These are phyloP conservation scores for Cordyceps cateniannulata DNA, from an alignment of 2,329 filamentous ascomycete genomes.

Conservation along the genomic window DNA sequence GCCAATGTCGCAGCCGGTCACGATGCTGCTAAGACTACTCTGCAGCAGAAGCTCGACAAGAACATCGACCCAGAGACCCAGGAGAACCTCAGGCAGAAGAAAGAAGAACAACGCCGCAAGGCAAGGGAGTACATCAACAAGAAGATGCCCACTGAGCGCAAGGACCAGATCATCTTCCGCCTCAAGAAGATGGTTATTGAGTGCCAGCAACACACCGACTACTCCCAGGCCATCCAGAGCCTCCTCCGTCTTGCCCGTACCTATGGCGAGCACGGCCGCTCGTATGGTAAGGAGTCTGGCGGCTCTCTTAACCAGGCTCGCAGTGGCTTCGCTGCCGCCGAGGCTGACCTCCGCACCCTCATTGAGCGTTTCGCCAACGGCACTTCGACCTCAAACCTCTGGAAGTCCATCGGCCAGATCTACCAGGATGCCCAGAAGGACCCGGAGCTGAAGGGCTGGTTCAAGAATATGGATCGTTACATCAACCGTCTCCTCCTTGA, in stretches of 20 bases:
- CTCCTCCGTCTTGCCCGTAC: constrained; percentile 77
- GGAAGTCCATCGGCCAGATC: constrained; percentile 76
- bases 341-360: constrained; percentile 71
- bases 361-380: constrained; percentile 95
- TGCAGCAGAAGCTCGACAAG: constrained; percentile 51
- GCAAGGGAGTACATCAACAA: constrained; percentile 70
- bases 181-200: constrained; percentile 97
- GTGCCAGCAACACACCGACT: constrained; percentile 91
- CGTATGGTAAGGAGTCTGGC: constrained; percentile 55
- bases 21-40: constrained; percentile 31
- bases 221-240: constrained; percentile 84
- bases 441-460: constrained; percentile 82
- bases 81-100: constrained; percentile 37
- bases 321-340: constrained; percentile 60
- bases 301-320: constrained; percentile 69
- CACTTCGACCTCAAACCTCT: constrained; percentile 81
- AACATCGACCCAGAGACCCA: constrained; percentile 62
- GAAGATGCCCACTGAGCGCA: constrained; percentile 89
- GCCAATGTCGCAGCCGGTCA: constrained; percentile 41
- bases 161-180: constrained; percentile 85
- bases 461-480: constrained; percentile 69
- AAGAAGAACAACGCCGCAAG: constrained; percentile 38
- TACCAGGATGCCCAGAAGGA: constrained; percentile 85
- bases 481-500: constrained; percentile 79
- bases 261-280: constrained; percentile 70